phyloP scores from a whole-genome alignment of 257 asterid species.

The Solanum infundibuliforme region DNA sequence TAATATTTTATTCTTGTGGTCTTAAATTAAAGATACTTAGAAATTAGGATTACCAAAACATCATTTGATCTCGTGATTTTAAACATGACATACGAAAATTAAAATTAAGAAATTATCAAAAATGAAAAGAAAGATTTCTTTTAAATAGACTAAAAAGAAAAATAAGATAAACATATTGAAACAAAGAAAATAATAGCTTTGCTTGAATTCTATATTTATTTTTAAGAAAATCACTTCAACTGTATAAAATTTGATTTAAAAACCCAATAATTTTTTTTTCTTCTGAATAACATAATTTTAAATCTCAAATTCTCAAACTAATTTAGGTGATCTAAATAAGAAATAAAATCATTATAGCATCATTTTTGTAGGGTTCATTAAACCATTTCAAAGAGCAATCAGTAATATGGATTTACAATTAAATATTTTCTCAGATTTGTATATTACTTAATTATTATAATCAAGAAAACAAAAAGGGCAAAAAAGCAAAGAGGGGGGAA shows the following conservation, averaged over 20 bases:
- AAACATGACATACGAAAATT: too few relatives aligned
- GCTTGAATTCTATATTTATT: too few relatives aligned
- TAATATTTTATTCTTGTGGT: too few relatives aligned
- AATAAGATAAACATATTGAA: too few relatives aligned
- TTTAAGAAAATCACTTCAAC: background rate
- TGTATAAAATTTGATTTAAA: too few relatives aligned
- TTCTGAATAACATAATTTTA: background rate
- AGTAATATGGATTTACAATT: background rate
- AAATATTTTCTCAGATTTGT: background rate
- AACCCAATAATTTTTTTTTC: too few relatives aligned
- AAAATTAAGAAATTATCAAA: too few relatives aligned
- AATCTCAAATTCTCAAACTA: background rate
- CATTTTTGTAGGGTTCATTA: background rate
- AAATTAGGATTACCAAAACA: too few relatives aligned
- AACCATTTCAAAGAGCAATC: background rate
- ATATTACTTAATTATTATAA: background rate
- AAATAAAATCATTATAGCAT: background rate
- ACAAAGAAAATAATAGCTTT: background rate
- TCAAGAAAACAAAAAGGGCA: background rate
- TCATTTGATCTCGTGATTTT: too few relatives aligned
- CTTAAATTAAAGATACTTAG: too few relatives aligned
- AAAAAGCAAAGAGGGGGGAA: background rate
- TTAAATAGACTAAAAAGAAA: too few relatives aligned
- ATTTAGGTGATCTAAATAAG: background rate
- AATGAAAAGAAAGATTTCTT: too few relatives aligned